phyloP scores from a whole-genome alignment of 192 early-diverging fungal species.

The Cladochytrium replicatum region DNA sequence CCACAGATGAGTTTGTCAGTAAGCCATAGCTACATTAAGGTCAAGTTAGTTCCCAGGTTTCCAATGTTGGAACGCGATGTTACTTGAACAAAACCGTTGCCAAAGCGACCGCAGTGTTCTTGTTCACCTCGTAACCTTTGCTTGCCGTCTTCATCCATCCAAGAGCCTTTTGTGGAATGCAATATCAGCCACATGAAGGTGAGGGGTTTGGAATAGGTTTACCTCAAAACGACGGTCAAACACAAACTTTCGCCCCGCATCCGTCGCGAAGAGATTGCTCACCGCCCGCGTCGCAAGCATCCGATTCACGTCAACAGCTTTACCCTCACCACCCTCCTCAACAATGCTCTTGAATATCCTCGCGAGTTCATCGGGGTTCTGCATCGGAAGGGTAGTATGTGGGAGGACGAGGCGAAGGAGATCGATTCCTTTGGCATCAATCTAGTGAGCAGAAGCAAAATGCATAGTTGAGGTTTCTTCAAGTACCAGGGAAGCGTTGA shows the following conservation, averaged over 20 bases:
- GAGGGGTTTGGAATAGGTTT: not conserved
- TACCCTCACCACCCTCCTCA: not conserved
- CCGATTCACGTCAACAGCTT: constrained; percentile 1
- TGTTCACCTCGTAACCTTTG: not conserved
- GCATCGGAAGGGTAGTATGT: constrained; percentile 22
- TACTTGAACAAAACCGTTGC: too few species aligned
- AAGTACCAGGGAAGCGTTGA: constrained; percentile 58
- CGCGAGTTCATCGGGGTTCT: not conserved
- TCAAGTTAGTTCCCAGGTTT: too few species aligned
- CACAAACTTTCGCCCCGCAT: too few species aligned
- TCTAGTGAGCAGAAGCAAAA: not conserved
- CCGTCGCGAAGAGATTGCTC: constrained; percentile 2
- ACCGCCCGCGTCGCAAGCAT: constrained; percentile 8
- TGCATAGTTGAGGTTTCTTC: too few species aligned
- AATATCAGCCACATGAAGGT: not conserved
- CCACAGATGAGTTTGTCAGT: too few species aligned
- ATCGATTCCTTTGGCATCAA: constrained; percentile 52
- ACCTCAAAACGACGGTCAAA: too few species aligned
- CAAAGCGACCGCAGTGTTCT: not conserved
- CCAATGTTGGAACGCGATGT: too few species aligned
- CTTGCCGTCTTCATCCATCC: not conserved
- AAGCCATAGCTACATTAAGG: too few species aligned
- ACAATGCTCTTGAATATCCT: not conserved
- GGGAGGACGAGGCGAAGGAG: constrained; percentile 62
- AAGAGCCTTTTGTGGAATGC: too few species aligned